These are phyloP conservation scores for Calonectria hongkongensis DNA, from an alignment of 2,329 filamentous ascomycete genomes.

Conservation along the genomic window DNA sequence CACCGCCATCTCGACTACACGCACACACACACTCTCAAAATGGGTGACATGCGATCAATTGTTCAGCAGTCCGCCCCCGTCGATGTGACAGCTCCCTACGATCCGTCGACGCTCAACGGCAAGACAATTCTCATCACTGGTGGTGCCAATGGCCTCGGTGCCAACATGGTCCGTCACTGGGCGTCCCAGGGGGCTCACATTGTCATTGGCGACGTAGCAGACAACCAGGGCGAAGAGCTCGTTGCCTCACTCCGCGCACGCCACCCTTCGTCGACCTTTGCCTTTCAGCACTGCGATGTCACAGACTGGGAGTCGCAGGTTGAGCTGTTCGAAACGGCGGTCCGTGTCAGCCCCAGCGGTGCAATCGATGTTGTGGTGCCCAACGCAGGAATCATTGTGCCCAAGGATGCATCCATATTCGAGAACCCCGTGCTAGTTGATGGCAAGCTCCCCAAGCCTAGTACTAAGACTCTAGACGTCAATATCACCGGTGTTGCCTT, in stretches of 20 bases:
- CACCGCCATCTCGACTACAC: neutral
- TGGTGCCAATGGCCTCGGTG: conserved; percentile 77
- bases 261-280: conserved; percentile 64
- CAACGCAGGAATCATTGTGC: conserved; percentile 76
- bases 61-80: conserved; percentile 65
- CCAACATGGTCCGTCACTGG: conserved; percentile 72
- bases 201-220: conserved; percentile 78
- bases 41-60: conserved; percentile 49
- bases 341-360: conserved; percentile 70
- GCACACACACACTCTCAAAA: neutral
- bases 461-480: conserved; percentile 74
- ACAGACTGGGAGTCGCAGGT: conserved; percentile 79
- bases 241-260: conserved; percentile 69
- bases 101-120: conserved; percentile 65
- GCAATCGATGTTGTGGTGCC: conserved; percentile 79
- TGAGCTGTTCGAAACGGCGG: conserved; percentile 76
- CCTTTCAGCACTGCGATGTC: conserved; percentile 79
- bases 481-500: conserved; percentile 80
- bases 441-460: conserved; percentile 64
- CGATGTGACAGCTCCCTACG: conserved; percentile 66
- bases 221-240: conserved; percentile 71
- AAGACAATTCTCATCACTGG: conserved; percentile 80
- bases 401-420: conserved; percentile 60
- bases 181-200: conserved; percentile 75
- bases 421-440: conserved; percentile 68